Evolutionary conservation across 1,284 basidiomycete species (phyloP).

Genomic region (Fomitopsis pinicola): DNA sequence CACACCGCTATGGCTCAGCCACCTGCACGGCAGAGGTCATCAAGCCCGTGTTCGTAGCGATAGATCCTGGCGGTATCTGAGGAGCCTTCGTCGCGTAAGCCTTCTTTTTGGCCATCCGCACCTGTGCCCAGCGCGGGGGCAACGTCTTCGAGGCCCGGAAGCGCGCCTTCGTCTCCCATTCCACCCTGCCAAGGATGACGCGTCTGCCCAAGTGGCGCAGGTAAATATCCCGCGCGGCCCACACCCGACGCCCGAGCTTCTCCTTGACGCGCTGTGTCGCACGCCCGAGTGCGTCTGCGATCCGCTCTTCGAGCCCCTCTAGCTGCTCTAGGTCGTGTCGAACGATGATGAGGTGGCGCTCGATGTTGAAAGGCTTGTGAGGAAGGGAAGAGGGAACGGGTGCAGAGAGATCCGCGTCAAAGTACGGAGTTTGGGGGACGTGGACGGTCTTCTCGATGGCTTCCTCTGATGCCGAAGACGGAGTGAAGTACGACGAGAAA

Average conservation of each 20-base stretch:
- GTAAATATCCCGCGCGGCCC: constrained; percentile 54
- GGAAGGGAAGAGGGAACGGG: constrained; percentile 15
- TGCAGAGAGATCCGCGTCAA: constrained; percentile 31
- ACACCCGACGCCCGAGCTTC: constrained; percentile 64
- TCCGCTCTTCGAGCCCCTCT: constrained; percentile 34
- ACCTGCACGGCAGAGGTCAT: background rate
- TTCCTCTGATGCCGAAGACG: constrained; percentile 17
- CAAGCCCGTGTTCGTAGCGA: background rate
- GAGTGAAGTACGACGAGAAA: constrained; percentile 19
- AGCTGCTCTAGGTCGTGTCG: constrained; percentile 49
- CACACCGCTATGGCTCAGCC: background rate
- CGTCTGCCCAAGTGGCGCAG: constrained; percentile 32
- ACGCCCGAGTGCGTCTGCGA: constrained; percentile 44
- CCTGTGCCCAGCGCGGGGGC: background rate
- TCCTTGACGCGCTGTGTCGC: constrained; percentile 60
- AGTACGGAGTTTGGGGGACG: constrained; percentile 3
- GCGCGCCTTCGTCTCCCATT: constrained; percentile 35
- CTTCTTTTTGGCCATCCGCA: background rate
- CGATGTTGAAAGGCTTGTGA: constrained; percentile 46
- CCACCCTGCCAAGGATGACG: constrained; percentile 25
- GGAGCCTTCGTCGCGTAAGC: background rate
- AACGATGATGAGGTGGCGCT: constrained; percentile 52
- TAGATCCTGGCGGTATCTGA: background rate
- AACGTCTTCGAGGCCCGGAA: constrained; percentile 10
- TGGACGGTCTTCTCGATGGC: background rate